A percentile compares a stretch with the other conserved stretches of the same genome.
Conservation (phyloP, 169 alveolate species). For the Cyclospora cayetanensis region DNA sequence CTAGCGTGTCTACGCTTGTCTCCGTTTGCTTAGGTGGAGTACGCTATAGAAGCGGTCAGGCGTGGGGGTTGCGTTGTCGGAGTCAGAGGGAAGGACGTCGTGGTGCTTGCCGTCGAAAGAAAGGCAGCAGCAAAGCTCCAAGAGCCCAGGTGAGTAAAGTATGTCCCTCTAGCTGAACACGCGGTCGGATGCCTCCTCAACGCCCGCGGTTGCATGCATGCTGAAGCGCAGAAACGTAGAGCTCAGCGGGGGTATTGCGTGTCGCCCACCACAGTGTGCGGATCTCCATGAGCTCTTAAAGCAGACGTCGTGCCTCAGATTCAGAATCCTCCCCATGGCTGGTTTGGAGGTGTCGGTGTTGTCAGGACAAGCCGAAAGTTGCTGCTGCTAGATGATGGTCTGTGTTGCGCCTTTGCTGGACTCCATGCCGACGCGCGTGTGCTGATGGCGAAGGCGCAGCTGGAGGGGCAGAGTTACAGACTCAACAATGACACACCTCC, state of each 20-base stretch:
- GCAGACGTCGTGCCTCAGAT: too few species aligned
- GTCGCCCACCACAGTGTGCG: too few species aligned
- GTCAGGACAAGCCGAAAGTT: slow-evolving; percentile 92
- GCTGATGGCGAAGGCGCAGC: slow-evolving; percentile 95
- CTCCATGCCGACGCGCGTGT: slow-evolving; percentile 99
- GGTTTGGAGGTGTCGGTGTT: not conserved
- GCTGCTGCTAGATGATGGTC: slow-evolving; percentile 92
- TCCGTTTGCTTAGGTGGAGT: slow-evolving; percentile 88
- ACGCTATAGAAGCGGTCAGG: slow-evolving; percentile 99
- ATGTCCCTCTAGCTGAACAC: too few species aligned
- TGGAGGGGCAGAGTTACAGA: slow-evolving; percentile 97
- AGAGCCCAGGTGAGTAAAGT: too few species aligned
- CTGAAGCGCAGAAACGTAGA: too few species aligned
- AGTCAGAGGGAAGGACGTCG: slow-evolving; percentile 94
- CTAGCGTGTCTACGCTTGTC: not conserved
- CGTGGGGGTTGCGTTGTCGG: slow-evolving; percentile 98
- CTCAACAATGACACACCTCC: slow-evolving; percentile 96
- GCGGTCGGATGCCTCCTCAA: too few species aligned
- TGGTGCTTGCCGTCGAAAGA: slow-evolving; percentile 98
- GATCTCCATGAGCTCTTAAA: too few species aligned
- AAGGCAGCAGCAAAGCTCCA: slow-evolving; percentile 96
- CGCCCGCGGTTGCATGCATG: too few species aligned
- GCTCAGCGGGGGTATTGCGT: too few species aligned
- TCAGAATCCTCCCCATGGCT: too few species aligned
- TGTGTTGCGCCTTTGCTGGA: slow-evolving; percentile 98